Conservation (phyloP, 495 filamentous ascomycete species). For the Penicillium pulvis region DNA sequence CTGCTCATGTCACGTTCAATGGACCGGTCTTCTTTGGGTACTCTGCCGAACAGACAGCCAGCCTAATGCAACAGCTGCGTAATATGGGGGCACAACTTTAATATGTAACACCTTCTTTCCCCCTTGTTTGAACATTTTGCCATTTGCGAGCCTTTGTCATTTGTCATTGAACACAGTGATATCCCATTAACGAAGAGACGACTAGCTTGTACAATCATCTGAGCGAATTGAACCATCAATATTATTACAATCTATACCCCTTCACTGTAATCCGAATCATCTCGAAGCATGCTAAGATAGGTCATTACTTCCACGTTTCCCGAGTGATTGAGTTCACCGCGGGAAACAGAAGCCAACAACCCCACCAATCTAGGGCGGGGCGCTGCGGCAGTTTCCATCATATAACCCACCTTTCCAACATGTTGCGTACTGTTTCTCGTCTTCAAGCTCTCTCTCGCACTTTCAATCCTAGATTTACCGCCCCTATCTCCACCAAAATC, state of each 20-base stretch:
- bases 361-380: constrained; percentile 18
- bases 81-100: constrained; percentile 9
- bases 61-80: constrained; percentile 61
- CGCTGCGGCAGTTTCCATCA: constrained; percentile 15
- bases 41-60: constrained; percentile 73
- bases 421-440: constrained; percentile 32
- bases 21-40: constrained; percentile 92
- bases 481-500: constrained; percentile 8
- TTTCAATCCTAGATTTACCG: constrained; percentile 6
- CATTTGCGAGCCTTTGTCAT: constrained; percentile 3
- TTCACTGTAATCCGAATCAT: neutral
- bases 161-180: constrained; percentile 12
- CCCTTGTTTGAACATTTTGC: neutral
- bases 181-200: constrained; percentile 23
- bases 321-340: constrained; percentile 2
- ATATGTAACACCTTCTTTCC: constrained; percentile 5
- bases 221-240: constrained; percentile 6
- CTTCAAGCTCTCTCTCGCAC: constrained; percentile 28
- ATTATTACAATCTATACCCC: neutral
- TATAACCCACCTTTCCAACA: constrained; percentile 21
- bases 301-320: neutral
- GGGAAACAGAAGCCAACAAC: constrained; percentile 32
- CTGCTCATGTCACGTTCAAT: constrained; percentile 73
- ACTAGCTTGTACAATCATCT: constrained; percentile 9
- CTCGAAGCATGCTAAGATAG: neutral